phyloP scores from a whole-genome alignment of 2,329 filamentous ascomycete species.

The Epichloe typhina region DNA sequence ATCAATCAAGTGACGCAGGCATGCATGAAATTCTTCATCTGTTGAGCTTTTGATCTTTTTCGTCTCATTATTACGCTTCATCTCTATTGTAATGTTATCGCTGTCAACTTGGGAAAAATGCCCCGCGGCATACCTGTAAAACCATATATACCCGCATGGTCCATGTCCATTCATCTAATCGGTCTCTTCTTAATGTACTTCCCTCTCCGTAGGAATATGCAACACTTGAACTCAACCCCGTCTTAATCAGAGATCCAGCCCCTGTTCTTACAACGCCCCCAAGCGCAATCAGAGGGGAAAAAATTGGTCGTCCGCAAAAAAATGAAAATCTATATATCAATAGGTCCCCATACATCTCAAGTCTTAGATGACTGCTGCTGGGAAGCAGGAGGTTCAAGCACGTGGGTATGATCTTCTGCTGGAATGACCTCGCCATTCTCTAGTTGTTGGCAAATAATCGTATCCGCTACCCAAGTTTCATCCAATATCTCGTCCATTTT shows the following conservation, averaged over 20 bases:
- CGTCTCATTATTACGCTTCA: background rate
- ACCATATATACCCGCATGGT: background rate
- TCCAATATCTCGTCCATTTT: conserved; percentile 74
- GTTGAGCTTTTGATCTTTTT: background rate
- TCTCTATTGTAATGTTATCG: background rate
- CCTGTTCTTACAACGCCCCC: background rate
- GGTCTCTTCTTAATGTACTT: background rate
- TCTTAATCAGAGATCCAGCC: background rate
- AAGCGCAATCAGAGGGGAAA: background rate
- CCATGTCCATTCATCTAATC: background rate
- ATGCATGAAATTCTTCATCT: too few species aligned
- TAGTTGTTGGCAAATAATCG: conserved; percentile 70
- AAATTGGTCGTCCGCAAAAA: background rate
- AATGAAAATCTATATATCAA: background rate
- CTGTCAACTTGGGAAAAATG: background rate
- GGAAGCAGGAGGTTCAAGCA: conserved; percentile 58
- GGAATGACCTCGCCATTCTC: conserved; percentile 55
- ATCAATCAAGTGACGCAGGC: too few species aligned
- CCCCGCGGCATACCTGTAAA: conserved; percentile 1
- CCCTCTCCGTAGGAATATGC: background rate
- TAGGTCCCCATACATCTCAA: background rate
- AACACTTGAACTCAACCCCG: background rate
- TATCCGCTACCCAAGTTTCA: conserved; percentile 82
- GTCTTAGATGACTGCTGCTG: conserved; percentile 18
- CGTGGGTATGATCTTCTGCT: conserved; percentile 68